Base-by-base conservation (phyloP, 2,329 filamentous ascomycete species). In the Lecanicillium sp. region DNA sequence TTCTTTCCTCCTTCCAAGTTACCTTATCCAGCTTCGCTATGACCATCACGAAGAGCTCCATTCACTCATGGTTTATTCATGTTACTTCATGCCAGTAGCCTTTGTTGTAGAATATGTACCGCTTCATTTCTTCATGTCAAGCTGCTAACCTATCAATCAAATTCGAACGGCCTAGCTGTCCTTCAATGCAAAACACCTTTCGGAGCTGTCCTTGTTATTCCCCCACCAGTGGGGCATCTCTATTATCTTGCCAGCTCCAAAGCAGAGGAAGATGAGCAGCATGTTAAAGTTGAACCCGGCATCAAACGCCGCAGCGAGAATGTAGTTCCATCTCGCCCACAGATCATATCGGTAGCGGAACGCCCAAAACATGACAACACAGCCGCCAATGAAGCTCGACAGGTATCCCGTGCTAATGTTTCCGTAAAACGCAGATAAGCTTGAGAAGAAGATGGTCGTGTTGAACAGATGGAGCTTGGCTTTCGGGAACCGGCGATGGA, bases 161-260 rank as follows among this genome's bases (percentile, higher is more conserved):
- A n/a, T n/a, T n/a, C n/a, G n/a, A n/a, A n/a, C n/a, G 22, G 7
- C 22, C 22, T 7, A 6, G 22, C 11, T 11, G 11, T 11, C 22
- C 22, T 7, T 25, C 11, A 25, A 7, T 25, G 72, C 71, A 62
- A 79, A 80, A 51, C 76, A 80, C 39, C 75, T 62, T 56, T 80
- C 76, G 31, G 71, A 69, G 39, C 60, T 73, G 14, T 64, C 58
- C 19, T 56, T 64, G 46, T 77, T 69, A 48, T 80, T 80, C 0
- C 76, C 76, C 74, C 75, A 80, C 77, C 77, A 80, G 44, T 74
- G 52, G n/a, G 74, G 74, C 75, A 79, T 79, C 13, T 56, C 61
- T 7, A 78, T 57, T 22, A 74, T 62, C 58, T 72, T 77, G 1
- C 66, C 74, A 6, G 69, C 68, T 2, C 73, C 71, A 46, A 79